Conservation (phyloP, 441 rosid species). For the Syzygium syzygioides region DNA sequence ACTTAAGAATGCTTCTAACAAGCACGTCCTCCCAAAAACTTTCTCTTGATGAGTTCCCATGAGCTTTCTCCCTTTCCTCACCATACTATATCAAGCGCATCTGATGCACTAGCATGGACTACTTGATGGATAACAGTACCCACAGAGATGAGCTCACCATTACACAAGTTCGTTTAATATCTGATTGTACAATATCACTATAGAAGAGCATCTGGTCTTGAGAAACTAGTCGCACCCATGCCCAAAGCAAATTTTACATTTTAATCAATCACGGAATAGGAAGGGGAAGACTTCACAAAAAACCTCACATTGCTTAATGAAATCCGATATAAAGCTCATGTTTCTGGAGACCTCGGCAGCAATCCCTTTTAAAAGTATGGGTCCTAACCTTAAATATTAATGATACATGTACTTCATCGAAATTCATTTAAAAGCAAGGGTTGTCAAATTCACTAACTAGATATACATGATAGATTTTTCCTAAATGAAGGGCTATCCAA, state of each 20-base stretch:
- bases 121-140: not conserved
- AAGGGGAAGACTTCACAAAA: not conserved
- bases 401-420: not conserved
- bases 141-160: not conserved
- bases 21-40: not conserved
- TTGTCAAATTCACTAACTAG: not conserved
- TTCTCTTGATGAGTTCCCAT: not conserved
- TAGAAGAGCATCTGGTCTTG: not conserved
- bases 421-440: not conserved
- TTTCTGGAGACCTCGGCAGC: not conserved
- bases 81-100: not conserved
- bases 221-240: not conserved
- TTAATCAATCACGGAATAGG: not conserved
- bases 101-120: not conserved
- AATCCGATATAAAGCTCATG: not conserved
- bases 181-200: not conserved
- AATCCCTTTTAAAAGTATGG: not conserved
- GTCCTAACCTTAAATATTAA: not conserved
- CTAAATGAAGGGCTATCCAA: not conserved
- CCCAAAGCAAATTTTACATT: not conserved
- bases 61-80: not conserved
- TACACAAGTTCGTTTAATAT: not conserved
- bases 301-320: not conserved
- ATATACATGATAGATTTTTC: not conserved
- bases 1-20: not conserved